Percentiles rank a stretch among this genome's conserved stretches.
Conservation (phyloP, 352 stramenopile species). For the Globisporangium splendens region DNA sequence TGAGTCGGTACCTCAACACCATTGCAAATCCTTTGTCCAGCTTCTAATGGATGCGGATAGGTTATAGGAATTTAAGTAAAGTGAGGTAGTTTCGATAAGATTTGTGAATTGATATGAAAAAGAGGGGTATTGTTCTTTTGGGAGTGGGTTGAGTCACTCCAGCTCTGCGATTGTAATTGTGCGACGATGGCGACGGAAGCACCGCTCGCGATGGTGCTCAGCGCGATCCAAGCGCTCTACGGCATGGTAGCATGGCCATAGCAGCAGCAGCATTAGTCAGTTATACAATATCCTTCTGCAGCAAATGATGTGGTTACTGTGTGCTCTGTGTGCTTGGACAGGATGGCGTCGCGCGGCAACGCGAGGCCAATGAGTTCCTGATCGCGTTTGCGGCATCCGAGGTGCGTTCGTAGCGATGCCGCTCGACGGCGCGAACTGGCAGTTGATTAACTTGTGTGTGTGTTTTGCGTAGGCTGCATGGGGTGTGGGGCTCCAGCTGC, state of each 20-base stretch:
- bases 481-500: slow-evolving; percentile 41
- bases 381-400: slow-evolving; percentile 49
- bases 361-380: slow-evolving; percentile 67
- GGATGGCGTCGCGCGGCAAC: slow-evolving; percentile 58
- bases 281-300: too few species aligned
- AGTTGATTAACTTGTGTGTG: slow-evolving; percentile 3
- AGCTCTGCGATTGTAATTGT: neutral
- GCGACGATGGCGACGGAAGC: slow-evolving; percentile 19
- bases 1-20: too few species aligned
- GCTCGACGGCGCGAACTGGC: neutral
- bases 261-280: too few species aligned
- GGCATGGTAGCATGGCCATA: slow-evolving; percentile 31
- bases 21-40: too few species aligned
- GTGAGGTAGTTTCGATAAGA: too few species aligned
- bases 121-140: too few species aligned
- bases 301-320: too few species aligned
- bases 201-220: slow-evolving; percentile 40
- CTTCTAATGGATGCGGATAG: too few species aligned
- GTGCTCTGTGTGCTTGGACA: slow-evolving; percentile 8
- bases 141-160: neutral
- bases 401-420: slow-evolving; percentile 11
- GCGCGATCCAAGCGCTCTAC: slow-evolving; percentile 58
- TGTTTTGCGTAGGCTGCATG: slow-evolving; percentile 29
- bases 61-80: too few species aligned
- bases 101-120: too few species aligned